Evolutionary conservation across 495 filamentous ascomycete genomes (phyloP), one percentile per base, ranked within the genome.

Genomic region (Coniosporium apollinis): DNA sequence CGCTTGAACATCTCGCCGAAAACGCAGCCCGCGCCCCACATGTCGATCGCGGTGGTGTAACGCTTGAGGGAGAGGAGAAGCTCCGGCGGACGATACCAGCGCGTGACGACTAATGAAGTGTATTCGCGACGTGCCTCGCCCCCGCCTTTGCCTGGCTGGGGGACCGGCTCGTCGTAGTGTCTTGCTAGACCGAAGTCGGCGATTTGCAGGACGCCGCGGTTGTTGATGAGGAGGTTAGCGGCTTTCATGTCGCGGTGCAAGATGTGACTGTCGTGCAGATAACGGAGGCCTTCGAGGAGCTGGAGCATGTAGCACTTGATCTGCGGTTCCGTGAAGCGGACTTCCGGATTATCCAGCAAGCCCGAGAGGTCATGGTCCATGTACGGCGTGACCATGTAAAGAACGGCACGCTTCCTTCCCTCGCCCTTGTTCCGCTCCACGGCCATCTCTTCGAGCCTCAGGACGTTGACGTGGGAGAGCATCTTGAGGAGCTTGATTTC

Each of bases 361-460:
- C 89, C 89, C 13, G 87, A 92, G 4, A 99, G 67, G 52, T 99
- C 89, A 52, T 99, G 89, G 47, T 96, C 89, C 87, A 96, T 94
- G 52, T 96, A 99, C 21, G 86, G 87, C 17, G 76, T 92, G 34
- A 94, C 89, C 89, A 99, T 99, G 53, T 94, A 96, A 67, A 96
- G 80, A 52, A 82, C 82, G 0, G 81, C 76, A 39, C 78, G 74
- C 56, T 85, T 89, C 32, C 74, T 69, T 45, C 80, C 83, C 53
- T 50, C 47, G 70, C 74, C 70, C 58, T 70, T 78, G 44, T 67
- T 75, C 31, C 72, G 62, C 56, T 99, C 89, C 14, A 99, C 75
- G 6, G 86, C 82, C 89, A 99, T 96, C 52, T 99, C 91, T 58
- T 82, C 79, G 25, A 99, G 62, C 34, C 69, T 73, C 36, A 99